Base-by-base conservation (phyloP, 129 eudicot genomes). In the Helianthus tuberosus region DNA sequence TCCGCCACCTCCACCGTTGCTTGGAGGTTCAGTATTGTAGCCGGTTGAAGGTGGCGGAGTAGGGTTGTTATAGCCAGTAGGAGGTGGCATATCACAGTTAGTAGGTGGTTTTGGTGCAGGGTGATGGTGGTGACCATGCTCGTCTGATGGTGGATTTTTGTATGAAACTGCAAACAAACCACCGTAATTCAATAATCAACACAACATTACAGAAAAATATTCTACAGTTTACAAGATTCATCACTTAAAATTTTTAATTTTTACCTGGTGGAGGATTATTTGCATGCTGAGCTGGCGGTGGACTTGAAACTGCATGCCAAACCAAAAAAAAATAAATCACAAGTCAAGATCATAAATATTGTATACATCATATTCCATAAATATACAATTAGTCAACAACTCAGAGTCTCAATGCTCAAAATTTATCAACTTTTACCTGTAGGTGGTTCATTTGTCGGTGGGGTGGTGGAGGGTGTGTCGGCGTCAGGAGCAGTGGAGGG, bases 31-130 rank as follows among this genome's bases (percentile, higher is more conserved):
- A 29, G 32, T 60, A 60, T 29, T 39, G 44, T 60, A 60, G 44
- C 20, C 20, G 66, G 66, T 61, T 43, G 39, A 17, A 14, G 62
- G 16, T 27, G 82, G 82, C 8, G 95, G 92, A 55, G 65, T 5
- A 3, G 65, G 65, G 16, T 60, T 60, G 16, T 27, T 11, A 27
- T 27, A 27, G 15, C 64, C 41, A 5, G 10, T 29, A 60, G 43
- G 0, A 25, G 44, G 66, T 61, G 66, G 66, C 32, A 55, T 66
- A 3, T 68, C 90, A 16, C 97, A 91, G 67, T 88, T 88, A 11
- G 84, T 64, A 0, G 92, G 88, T 38, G 89, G 89, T 13, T 68
- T 68, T 48, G 68, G 79, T 8, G 6, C 64, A 62, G 14, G 81
- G 48, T 70, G 75, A 10, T 62, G 77, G 51, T 78, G 82, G 7